A percentile compares a stretch with the other conserved stretches of the same genome.
Conservation (phyloP, 345 rosid genomes). For the Syzygium jambos region DNA sequence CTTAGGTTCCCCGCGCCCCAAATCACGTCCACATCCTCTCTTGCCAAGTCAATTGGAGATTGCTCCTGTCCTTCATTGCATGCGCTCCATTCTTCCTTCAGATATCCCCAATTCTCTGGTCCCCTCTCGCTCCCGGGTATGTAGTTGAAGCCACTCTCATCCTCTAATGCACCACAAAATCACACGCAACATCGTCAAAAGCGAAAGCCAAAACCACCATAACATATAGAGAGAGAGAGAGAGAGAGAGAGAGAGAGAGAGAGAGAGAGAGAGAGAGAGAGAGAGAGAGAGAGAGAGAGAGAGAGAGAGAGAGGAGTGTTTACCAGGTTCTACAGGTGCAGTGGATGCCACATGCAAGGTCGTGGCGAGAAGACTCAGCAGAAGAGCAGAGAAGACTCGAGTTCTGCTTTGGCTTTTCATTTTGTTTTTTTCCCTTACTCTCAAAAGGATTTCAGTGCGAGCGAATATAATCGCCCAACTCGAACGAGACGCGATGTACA, state of each 20-base stretch:
- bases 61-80: constrained; percentile 27
- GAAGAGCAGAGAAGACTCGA: neutral
- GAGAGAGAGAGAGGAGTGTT: neutral
- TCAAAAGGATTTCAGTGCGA: neutral
- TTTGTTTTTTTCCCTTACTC: neutral
- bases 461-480: neutral
- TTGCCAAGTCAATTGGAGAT: constrained; percentile 27
- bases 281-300: too few relatives aligned
- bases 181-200: neutral
- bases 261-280: neutral
- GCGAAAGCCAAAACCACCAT: neutral
- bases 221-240: neutral
- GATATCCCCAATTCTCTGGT: constrained; percentile 40
- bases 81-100: constrained; percentile 23
- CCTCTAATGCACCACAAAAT: constrained; percentile 14
- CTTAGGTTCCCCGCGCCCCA: neutral
- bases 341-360: neutral
- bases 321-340: constrained; percentile 27
- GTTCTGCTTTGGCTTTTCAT: constrained; percentile 4
- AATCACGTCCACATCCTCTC: constrained; percentile 7
- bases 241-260: neutral
- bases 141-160: constrained; percentile 50
- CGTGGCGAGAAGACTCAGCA: neutral
- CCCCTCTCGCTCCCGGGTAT: constrained; percentile 28
- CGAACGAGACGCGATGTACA: neutral